Evolutionary conservation across 768 basidiomycete species (phyloP).

Genomic region (Pleurotus sapidus): DNA sequence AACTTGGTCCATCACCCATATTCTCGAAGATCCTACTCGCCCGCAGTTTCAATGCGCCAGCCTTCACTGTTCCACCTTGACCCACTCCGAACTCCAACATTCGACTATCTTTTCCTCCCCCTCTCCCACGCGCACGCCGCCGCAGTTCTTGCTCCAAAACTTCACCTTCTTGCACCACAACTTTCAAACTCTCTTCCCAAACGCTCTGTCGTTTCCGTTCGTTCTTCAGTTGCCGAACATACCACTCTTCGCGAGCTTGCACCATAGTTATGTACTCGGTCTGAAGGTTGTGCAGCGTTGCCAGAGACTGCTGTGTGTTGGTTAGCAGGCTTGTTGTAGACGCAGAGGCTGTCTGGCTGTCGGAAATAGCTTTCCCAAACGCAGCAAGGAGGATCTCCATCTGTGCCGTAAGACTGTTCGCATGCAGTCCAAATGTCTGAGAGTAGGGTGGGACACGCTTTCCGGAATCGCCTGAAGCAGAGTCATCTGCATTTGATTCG

Average conservation of each 20-base stretch:
- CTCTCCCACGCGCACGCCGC: conserved; percentile 43
- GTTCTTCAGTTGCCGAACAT: conserved; percentile 56
- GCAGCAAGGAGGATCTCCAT: conserved; percentile 72
- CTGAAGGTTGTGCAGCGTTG: conserved; percentile 55
- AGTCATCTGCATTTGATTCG: conserved; percentile 33
- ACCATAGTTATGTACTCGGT: conserved; percentile 68
- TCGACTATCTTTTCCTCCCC: conserved; percentile 53
- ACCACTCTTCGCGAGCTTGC: conserved; percentile 81
- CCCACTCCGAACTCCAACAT: conserved; percentile 24
- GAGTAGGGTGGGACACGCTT: conserved; percentile 53
- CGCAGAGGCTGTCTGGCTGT: conserved; percentile 29
- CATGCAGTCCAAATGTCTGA: conserved; percentile 59
- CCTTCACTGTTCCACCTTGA: conserved; percentile 1
- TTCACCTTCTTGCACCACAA: conserved; percentile 85
- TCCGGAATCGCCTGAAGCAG: conserved; percentile 41
- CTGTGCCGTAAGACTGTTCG: conserved; percentile 69
- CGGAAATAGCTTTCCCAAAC: conserved; percentile 33
- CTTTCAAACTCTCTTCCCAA: conserved; percentile 90
- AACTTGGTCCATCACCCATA: neutral
- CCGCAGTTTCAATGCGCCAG: conserved; percentile 15
- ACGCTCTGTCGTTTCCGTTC: conserved; percentile 63
- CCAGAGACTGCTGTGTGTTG: conserved; percentile 61
- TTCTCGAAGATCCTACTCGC: conserved; percentile 3
- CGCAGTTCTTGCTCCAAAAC: conserved; percentile 78
- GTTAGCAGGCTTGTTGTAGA: conserved; percentile 20